Base-by-base conservation (phyloP, 2,329 filamentous ascomycete genomes). In the Colletotrichum limetticola region DNA sequence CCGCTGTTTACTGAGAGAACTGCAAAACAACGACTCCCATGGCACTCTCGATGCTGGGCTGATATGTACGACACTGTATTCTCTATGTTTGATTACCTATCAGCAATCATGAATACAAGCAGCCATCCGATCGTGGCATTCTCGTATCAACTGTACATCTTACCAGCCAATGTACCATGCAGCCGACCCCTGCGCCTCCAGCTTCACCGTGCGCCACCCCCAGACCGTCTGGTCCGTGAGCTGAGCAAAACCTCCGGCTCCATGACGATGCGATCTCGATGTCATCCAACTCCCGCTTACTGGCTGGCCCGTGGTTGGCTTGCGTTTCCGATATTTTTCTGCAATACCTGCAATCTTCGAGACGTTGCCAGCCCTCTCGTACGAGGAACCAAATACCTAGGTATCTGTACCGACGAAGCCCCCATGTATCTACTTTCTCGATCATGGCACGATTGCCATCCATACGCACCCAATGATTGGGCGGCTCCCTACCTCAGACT, bases 221-320 rank as follows among this genome's bases (percentile, higher is more conserved):
- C 28, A 37, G 53, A 56, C 14, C 24, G 16, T 56, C 12, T 26
- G 16, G 53, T 28, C 24, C 24, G 22, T 59, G n/a, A 35, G 16
- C 58, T 61, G 58, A 46, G 35, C 58, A 46, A 46, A n/a, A 42
- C 58, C 22, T 61, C 58, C 58, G n/a, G 58, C 22, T 16, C 53
- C 35, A 35, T 61, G 58, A 61, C 22, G 58, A 46, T 22, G 32
- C n/a, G n/a, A 61, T 28, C 58, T 61, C 35, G 56, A 59, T 59
- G 56, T 22, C 28, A 12, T 28, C n/a, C 19, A 22, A 59, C 56
- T 26, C 53, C 16, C 53, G 53, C 53, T 56, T 24, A 14, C 42
- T 49, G 8, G 42, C 42, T n/a, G 4, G 19, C 19, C 8, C 42
- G 19, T 49, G 19, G 37, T 19, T 42, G 37, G 37, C 2, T 42